These are phyloP conservation scores for Spirogloea muscicola DNA, from an alignment of 139 green algal genomes.

Conservation along the genomic window DNA sequence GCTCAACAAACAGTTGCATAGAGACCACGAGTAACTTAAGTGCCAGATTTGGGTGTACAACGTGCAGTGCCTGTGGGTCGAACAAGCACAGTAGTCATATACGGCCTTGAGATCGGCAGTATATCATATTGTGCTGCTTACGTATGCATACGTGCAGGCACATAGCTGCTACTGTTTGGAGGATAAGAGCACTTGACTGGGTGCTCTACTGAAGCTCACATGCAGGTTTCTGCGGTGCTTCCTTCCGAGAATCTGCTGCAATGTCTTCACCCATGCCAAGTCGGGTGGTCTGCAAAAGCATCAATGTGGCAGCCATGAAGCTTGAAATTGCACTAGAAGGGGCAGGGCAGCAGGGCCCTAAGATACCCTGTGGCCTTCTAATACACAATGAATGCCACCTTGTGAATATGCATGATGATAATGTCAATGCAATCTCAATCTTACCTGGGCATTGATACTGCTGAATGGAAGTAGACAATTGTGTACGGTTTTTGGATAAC, in stretches of 20 bases:
- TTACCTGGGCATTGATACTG: slow-evolving; percentile 8
- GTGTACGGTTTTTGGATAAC: slow-evolving; percentile 17
- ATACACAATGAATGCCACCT: background rate
- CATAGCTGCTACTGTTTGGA: too few relatives aligned
- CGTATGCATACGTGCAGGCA: too few relatives aligned
- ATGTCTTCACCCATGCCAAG: slow-evolving; percentile 34
- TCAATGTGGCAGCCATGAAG: too few relatives aligned
- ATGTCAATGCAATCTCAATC: slow-evolving; percentile 2
- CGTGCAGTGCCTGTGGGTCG: slow-evolving; percentile 29
- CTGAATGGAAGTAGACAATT: slow-evolving; percentile 47
- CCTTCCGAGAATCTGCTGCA: slow-evolving; percentile 34
- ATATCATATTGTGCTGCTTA: too few relatives aligned
- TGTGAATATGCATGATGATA: background rate
- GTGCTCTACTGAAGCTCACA: too few relatives aligned
- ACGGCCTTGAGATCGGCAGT: too few relatives aligned
- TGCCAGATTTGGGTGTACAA: slow-evolving; percentile 23
- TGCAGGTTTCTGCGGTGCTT: slow-evolving; percentile 37
- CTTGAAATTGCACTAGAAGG: too few relatives aligned
- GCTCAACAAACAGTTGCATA: slow-evolving; percentile 21
- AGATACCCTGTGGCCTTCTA: too few relatives aligned
- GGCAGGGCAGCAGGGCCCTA: too few relatives aligned
- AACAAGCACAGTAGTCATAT: too few relatives aligned
- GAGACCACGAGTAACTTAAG: slow-evolving; percentile 8
- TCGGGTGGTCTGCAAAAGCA: slow-evolving; percentile 20
- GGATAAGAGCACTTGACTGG: too few relatives aligned